Evolutionary conservation across 1,284 basidiomycete genomes (phyloP).

Genomic region (Naganishia cerealis): DNA sequence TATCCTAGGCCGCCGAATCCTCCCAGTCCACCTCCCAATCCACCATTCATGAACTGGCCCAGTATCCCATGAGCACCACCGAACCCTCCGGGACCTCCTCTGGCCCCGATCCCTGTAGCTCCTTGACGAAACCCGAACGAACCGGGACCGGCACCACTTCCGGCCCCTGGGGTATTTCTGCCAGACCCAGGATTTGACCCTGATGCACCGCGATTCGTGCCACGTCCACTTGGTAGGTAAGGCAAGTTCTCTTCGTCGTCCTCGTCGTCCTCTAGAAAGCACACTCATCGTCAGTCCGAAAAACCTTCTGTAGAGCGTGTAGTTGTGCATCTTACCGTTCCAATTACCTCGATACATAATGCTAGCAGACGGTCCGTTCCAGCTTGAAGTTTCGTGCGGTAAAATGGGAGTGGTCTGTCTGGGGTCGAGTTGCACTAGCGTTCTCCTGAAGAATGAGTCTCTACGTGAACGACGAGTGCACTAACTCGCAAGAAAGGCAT

Average conservation of each 20-base stretch:
- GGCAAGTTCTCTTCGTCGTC: slow-evolving; percentile 21
- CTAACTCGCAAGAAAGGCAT: not conserved
- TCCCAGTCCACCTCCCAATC: slow-evolving; percentile 7
- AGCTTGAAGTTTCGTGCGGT: not conserved
- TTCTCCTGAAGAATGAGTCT: not conserved
- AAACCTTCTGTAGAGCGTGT: not conserved
- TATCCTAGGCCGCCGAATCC: slow-evolving; percentile 11
- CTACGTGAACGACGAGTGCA: not conserved
- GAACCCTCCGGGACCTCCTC: slow-evolving; percentile 24
- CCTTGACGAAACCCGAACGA: slow-evolving; percentile 17
- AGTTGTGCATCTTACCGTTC: slow-evolving; percentile 3
- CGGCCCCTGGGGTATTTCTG: slow-evolving; percentile 10
- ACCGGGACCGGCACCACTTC: slow-evolving; percentile 5
- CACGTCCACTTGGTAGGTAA: slow-evolving; percentile 5
- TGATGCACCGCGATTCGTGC: slow-evolving; percentile 16
- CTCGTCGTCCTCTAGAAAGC: slow-evolving; percentile 7
- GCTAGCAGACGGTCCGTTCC: not conserved
- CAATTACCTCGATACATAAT: slow-evolving; percentile 25
- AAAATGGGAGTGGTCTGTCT: not conserved
- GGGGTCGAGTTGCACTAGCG: not conserved
- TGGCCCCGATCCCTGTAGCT: slow-evolving; percentile 17
- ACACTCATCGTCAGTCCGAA: not conserved
- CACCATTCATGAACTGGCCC: slow-evolving; percentile 23
- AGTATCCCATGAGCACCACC: slow-evolving; percentile 17
- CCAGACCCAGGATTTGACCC: slow-evolving; percentile 15